Evolutionary conservation across 768 basidiomycete genomes (phyloP), one percentile per base, ranked within the genome.

Genomic region (Suillus subalutaceus): DNA sequence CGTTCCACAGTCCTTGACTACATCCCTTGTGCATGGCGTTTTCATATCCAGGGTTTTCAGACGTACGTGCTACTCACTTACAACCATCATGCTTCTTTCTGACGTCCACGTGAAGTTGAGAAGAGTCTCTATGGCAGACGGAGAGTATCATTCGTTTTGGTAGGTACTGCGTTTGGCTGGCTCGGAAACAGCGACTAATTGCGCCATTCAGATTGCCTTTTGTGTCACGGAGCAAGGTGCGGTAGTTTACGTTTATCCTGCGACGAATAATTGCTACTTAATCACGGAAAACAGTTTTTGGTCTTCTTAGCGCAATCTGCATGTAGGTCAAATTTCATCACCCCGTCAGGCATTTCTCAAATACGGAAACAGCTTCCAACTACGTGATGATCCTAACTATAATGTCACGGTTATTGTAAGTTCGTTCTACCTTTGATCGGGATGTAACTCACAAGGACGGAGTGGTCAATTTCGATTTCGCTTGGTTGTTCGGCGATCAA

Each of bases 381-480:
- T 16, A 1, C 8, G 4, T 26, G 13, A 8, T 58, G 2, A 58
- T 40, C 8, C 4, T 5, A 10, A n/a, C 20, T 23, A 23, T 15
- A 9, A 4, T 23, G 16, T n/a, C n/a, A 40, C 40, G 15, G 8
- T 6, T 16, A 13, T 26, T 16, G 57, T 58, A n/a, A 38, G 57
- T 58, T 23, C n/a, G 7, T 23, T 40, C 23, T 40, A 4, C 15
- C 37, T 2, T 40, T 26, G 23, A 38, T 40, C 10, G 7, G 38
- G 35, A 40, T 58, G 37, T 15, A 26, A 58, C 23, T 58, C 23
- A 58, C n/a, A 23, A 58, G n/a, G 15, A 58, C 5, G 13, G 5
- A 75, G 76, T 74, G 74, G 72, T 16, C 67, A 59, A 1, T 66
- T 13, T 65, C 63, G 61, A 1, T 67, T 35, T 77, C 72, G 71